Base-by-base conservation (phyloP, 164 flowering plant genomes). In the Tetrastigma voinierianum region DNA sequence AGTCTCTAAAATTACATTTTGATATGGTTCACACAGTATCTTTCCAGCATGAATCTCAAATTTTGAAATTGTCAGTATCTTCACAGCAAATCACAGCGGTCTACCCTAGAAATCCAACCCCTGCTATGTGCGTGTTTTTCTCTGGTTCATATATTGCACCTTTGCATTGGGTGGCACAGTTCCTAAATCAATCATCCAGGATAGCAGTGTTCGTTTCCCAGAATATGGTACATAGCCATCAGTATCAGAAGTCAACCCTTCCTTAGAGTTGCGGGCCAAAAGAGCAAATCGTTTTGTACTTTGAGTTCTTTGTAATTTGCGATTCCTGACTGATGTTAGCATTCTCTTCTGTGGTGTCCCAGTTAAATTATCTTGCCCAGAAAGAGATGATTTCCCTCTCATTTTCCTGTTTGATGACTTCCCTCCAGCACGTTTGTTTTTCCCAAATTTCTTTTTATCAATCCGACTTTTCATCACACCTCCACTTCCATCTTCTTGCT, bases 141-240 rank as follows among this genome's bases (percentile, higher is more conserved):
- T 60, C 15, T 46, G 68, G 45, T 72, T 76, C 74, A 66, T 62
- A 64, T 74, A 86, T 20, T 74, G 76, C 52, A 88, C 86, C 72
- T 79, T 81, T 51, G 48, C 77, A 66, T 73, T 70, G 32, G 69
- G 71, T 61, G 72, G 69, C 51, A 86, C 72, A 43, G 70, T 69
- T 46, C 79, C 86, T 61, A 72, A 53, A 70, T 88, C 88, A 68
- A 88, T 78, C 90, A 88, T 75, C 90, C 90, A 88, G 19, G 84
- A 43, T 20, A 86, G 81, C 59, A 88, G 46, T 46, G 76, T 78
- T 44, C 82, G 77, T 61, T 86, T 86, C 57, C 86, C 85, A 63
- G 65, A 51, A 70, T 78, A 79, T 13, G 67, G 62, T 7, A 66
- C 32, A 63, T 61, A 78, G 19, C 77, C 83, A 76, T 78, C 78